phyloP scores from a whole-genome alignment of 805 yeast species.

The Candida maesae region DNA sequence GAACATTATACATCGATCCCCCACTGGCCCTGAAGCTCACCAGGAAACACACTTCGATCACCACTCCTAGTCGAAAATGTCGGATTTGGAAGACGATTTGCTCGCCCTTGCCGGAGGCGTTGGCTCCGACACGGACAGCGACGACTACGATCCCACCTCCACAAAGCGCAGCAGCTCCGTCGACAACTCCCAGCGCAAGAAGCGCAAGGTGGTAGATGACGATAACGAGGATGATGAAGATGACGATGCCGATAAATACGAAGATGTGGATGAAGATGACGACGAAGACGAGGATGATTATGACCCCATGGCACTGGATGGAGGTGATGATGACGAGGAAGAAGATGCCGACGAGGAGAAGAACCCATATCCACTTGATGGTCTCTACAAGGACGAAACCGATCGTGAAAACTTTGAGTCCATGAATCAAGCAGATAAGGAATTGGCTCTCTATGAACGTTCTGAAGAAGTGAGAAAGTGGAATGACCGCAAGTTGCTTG shows the following conservation, averaged over 20 bases:
- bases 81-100: conserved; percentile 88
- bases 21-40: too few species aligned
- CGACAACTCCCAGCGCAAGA: conserved; percentile 23
- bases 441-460: conserved; percentile 86
- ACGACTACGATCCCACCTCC: conserved; percentile 34
- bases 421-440: conserved; percentile 91
- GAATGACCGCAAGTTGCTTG: conserved; percentile 79
- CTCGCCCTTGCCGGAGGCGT: conserved; percentile 88
- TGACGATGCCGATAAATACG: conserved; percentile 18
- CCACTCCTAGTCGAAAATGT: too few species aligned
- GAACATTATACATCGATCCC: too few species aligned
- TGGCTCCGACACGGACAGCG: conserved; percentile 29
- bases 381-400: conserved; percentile 77
- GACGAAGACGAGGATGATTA: conserved; percentile 40
- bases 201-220: conserved; percentile 24
- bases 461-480: conserved; percentile 86
- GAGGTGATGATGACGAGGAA: conserved; percentile 34
- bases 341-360: conserved; percentile 36
- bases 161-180: conserved; percentile 26
- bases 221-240: conserved; percentile 19
- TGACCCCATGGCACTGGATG: conserved; percentile 39
- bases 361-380: conserved; percentile 92
- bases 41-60: too few species aligned
- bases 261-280: conserved; percentile 32
- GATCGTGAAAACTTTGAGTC: conserved; percentile 63